These are phyloP conservation scores for Plantago ovata DNA, from an alignment of 257 asterid genomes.

Conservation along the genomic window DNA sequence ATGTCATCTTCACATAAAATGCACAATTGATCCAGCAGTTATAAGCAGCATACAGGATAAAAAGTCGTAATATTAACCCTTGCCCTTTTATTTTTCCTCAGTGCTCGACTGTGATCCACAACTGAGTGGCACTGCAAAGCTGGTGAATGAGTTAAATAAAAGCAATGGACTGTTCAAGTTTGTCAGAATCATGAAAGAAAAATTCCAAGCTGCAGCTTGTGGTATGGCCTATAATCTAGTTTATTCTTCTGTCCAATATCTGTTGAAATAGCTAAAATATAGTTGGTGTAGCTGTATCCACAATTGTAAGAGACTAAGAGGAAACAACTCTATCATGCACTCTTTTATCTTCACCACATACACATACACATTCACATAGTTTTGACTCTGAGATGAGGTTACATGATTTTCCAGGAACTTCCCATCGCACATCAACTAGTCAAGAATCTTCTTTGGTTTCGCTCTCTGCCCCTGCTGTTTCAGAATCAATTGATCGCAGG, in stretches of 20 bases:
- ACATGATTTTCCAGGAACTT: slow-evolving; percentile 29
- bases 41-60: not conserved
- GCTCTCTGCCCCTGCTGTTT: slow-evolving; percentile 40
- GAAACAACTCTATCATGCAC: not conserved
- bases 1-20: slow-evolving; percentile 9
- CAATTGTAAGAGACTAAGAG: not conserved
- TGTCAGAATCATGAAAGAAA: slow-evolving; percentile 54
- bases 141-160: slow-evolving; percentile 42
- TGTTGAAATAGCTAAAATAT: not conserved
- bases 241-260: not conserved
- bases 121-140: slow-evolving; percentile 37
- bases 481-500: slow-evolving; percentile 39
- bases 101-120: slow-evolving; percentile 53
- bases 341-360: slow-evolving; percentile 1
- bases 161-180: slow-evolving; percentile 53
- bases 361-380: not conserved
- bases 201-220: slow-evolving; percentile 39
- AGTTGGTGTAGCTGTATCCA: not conserved
- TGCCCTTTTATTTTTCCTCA: slow-evolving; percentile 14
- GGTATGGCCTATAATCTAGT: slow-evolving; percentile 33
- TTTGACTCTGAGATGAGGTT: slow-evolving; percentile 20
- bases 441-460: slow-evolving; percentile 35
- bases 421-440: slow-evolving; percentile 13
- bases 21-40: slow-evolving; percentile 15
- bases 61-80: not conserved